A percentile compares a stretch with the other conserved stretches of the same genome.
These are phyloP conservation scores for Phialemoniopsis sp. DNA, from an alignment of 2,329 filamentous ascomycete species.

Conservation along the genomic window DNA sequence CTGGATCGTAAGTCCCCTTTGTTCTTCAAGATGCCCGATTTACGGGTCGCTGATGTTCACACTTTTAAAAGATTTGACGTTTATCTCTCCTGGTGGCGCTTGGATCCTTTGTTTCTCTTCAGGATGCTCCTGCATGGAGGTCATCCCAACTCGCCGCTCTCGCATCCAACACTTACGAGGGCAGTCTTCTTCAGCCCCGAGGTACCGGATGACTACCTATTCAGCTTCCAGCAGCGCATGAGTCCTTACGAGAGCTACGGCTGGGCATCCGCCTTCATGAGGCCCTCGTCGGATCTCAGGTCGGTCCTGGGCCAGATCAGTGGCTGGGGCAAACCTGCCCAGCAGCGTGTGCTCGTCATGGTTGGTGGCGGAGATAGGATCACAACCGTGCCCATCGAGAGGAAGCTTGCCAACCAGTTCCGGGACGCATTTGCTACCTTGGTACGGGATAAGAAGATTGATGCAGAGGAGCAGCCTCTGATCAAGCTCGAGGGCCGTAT, in stretches of 20 bases:
- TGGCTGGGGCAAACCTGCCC: slow-evolving; percentile 14
- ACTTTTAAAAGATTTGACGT: slow-evolving; percentile 24
- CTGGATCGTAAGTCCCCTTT: slow-evolving; percentile 35
- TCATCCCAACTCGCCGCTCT: slow-evolving; percentile 48
- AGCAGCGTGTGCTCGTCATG: slow-evolving; percentile 31
- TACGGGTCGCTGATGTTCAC: neutral
- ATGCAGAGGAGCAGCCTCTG: slow-evolving; percentile 12
- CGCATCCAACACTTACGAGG: slow-evolving; percentile 41
- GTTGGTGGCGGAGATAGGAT: slow-evolving; percentile 34
- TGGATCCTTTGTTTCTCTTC: slow-evolving; percentile 44
- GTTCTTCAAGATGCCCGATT: too few species aligned
- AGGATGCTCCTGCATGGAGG: slow-evolving; percentile 39
- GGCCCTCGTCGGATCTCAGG: slow-evolving; percentile 32
- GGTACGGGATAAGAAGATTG: slow-evolving; percentile 21
- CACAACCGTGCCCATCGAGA: slow-evolving; percentile 30
- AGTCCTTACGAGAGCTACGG: slow-evolving; percentile 46
- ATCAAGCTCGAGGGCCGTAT: slow-evolving; percentile 11
- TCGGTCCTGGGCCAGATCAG: slow-evolving; percentile 32
- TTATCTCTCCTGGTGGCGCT: slow-evolving; percentile 38
- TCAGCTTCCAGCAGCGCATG: slow-evolving; percentile 35
- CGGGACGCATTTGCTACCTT: slow-evolving; percentile 22
- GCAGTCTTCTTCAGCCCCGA: slow-evolving; percentile 44
- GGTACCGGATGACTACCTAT: slow-evolving; percentile 32
- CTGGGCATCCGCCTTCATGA: slow-evolving; percentile 46
- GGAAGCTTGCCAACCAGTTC: slow-evolving; percentile 32